phyloP scores from a whole-genome alignment of 352 stramenopile species.

The Phytophthora pinifolia region DNA sequence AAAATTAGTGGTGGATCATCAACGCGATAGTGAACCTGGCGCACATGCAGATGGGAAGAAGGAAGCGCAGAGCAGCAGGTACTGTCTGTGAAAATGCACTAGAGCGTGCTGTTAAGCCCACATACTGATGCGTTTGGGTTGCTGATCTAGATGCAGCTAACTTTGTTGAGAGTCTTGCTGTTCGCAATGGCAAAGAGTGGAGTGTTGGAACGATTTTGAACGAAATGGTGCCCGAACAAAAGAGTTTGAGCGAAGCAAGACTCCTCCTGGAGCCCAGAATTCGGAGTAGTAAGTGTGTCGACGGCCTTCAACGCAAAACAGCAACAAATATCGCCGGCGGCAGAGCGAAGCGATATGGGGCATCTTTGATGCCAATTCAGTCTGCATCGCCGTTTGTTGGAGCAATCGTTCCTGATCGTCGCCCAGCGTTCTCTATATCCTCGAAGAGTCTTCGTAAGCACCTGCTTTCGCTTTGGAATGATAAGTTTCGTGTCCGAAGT shows the following conservation, averaged over 20 bases:
- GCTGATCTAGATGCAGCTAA: slow-evolving; percentile 2
- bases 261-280: slow-evolving; percentile 11
- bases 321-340: background rate
- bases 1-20: slow-evolving; percentile 9
- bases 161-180: slow-evolving; percentile 27
- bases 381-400: background rate
- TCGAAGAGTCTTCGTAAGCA: slow-evolving; percentile 11
- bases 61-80: slow-evolving; percentile 6
- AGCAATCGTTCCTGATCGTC: background rate
- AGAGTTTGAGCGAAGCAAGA: slow-evolving; percentile 27
- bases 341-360: slow-evolving; percentile 6
- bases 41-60: slow-evolving; percentile 2
- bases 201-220: slow-evolving; percentile 36
- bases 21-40: no score
- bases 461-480: slow-evolving; percentile 49
- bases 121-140: background rate
- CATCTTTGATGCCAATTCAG: background rate
- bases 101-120: background rate
- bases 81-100: background rate
- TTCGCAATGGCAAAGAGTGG: slow-evolving; percentile 18
- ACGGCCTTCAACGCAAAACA: slow-evolving; percentile 3
- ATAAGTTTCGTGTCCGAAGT: slow-evolving; percentile 45
- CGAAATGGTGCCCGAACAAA: slow-evolving; percentile 37
- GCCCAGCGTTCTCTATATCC: background rate
- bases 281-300: background rate